phyloP scores from a whole-genome alignment of 495 filamentous ascomycete species.

The Aspergillus homomorphus region DNA sequence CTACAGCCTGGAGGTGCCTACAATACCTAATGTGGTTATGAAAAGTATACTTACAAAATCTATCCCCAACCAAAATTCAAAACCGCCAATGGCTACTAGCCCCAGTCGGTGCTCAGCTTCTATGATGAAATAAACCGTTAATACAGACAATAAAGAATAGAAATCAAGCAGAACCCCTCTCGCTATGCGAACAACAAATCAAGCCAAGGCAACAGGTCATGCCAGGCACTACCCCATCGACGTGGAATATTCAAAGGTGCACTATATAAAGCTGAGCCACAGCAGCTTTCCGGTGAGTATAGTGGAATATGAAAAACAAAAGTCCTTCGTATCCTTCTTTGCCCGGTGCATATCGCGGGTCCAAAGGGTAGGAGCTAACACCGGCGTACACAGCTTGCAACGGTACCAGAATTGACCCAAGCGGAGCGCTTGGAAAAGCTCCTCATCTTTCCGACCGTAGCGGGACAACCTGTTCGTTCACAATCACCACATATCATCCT shows the following conservation, averaged over 20 bases:
- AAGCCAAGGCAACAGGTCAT: constrained; percentile 30
- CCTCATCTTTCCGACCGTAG: background rate
- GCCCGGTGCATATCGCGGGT: constrained; percentile 17
- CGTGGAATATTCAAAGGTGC: constrained; percentile 10
- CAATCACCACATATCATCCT: constrained; percentile 56
- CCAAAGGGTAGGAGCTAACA: constrained; percentile 14
- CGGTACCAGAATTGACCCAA: constrained; percentile 27
- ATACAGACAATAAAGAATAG: constrained; percentile 10
- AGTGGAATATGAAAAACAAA: background rate
- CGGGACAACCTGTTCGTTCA: constrained; percentile 20
- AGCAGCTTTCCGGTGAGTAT: constrained; percentile 1
- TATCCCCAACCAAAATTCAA: background rate
- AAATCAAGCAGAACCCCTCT: constrained; percentile 34
- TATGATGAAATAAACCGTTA: constrained; percentile 16
- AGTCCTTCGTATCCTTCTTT: constrained; percentile 4
- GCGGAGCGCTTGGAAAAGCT: constrained; percentile 31
- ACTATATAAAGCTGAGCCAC: constrained; percentile 19
- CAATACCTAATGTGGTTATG: no score
- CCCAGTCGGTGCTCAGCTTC: constrained; percentile 9
- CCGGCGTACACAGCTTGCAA: constrained; percentile 32
- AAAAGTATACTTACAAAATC: no score
- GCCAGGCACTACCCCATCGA: constrained; percentile 13
- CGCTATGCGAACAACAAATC: constrained; percentile 45
- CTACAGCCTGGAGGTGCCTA: no score
- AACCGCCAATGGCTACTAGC: constrained; percentile 5